Evolutionary conservation across 176 grass and related monocot genomes (phyloP).

Genomic region (Pontederia paniculata): DNA sequence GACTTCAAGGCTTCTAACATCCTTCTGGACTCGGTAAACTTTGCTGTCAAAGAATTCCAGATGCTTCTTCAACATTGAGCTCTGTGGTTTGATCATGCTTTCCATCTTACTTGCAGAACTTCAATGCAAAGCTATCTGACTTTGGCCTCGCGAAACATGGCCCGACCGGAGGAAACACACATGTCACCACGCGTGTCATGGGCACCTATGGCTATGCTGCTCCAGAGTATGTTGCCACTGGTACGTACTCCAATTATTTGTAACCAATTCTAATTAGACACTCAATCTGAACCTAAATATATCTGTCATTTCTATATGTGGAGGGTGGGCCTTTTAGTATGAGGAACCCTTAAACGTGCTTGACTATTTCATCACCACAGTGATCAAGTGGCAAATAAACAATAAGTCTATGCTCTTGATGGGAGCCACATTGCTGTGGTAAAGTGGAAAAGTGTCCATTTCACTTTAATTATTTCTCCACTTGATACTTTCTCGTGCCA

Average conservation of each 20-base stretch:
- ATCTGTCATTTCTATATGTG: no score
- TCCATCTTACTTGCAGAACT: conserved; percentile 9
- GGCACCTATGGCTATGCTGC: conserved; percentile 19
- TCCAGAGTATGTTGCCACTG: conserved; percentile 7
- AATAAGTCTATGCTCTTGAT: no score
- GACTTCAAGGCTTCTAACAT: conserved; percentile 22
- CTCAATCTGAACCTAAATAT: no score
- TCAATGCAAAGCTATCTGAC: conserved; percentile 17
- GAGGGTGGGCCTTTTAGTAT: no score
- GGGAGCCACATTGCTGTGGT: no score
- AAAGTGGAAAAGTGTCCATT: no score
- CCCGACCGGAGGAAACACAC: conserved; percentile 3
- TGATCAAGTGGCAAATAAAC: no score
- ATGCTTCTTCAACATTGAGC: background rate
- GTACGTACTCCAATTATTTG: background rate
- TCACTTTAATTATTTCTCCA: no score
- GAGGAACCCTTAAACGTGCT: no score
- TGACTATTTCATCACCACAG: no score
- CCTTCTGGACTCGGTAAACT: conserved; percentile 13
- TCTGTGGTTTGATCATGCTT: background rate
- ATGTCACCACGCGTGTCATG: conserved; percentile 22
- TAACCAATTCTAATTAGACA: no score
- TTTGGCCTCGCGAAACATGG: conserved; percentile 16
- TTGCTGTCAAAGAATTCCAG: background rate
- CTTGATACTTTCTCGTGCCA: no score